phyloP scores from a whole-genome alignment of 2,329 filamentous ascomycete species.

The Stagonosporopsis cucurbitacearum region DNA sequence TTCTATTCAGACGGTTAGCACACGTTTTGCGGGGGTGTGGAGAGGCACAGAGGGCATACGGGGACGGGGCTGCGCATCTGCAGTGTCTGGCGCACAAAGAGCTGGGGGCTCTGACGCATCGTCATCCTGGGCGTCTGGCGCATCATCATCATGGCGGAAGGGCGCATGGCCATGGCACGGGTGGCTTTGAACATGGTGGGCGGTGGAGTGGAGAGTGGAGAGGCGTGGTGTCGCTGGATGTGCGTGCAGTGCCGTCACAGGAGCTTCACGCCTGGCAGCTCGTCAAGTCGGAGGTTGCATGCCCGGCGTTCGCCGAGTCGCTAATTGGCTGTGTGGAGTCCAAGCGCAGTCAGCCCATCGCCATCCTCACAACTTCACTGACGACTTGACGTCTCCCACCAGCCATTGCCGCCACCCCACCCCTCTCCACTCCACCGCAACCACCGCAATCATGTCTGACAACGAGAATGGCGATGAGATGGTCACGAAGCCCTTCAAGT shows the following conservation, averaged over 20 bases:
- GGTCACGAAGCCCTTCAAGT: slow-evolving; percentile 99
- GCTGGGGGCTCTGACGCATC: slow-evolving; percentile 46
- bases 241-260: slow-evolving; percentile 41
- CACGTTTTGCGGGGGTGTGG: slow-evolving; percentile 2
- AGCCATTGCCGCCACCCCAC: slow-evolving; percentile 40
- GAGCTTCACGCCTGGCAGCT: slow-evolving; percentile 29
- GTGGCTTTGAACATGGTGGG: slow-evolving; percentile 46
- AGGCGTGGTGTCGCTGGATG: slow-evolving; percentile 29
- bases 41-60: slow-evolving; percentile 60
- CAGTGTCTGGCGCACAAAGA: slow-evolving; percentile 56
- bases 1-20: slow-evolving; percentile 61
- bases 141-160: slow-evolving; percentile 51
- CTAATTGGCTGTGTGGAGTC: slow-evolving; percentile 43
- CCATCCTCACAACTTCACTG: slow-evolving; percentile 40
- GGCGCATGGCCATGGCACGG: slow-evolving; percentile 49
- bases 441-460: slow-evolving; percentile 81
- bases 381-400: slow-evolving; percentile 36
- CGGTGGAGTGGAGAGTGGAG: slow-evolving; percentile 31
- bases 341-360: slow-evolving; percentile 45
- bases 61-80: slow-evolving; percentile 66
- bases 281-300: slow-evolving; percentile 28
- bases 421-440: slow-evolving; percentile 23
- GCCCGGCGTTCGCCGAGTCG: slow-evolving; percentile 41
- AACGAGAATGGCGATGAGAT: slow-evolving; percentile 64
- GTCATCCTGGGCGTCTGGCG: slow-evolving; percentile 49